A percentile compares a stretch with the other conserved stretches of the same genome.
Evolutionary conservation across 1,284 basidiomycete species (phyloP).

Genomic region (Apiotrichum sp.): DNA sequence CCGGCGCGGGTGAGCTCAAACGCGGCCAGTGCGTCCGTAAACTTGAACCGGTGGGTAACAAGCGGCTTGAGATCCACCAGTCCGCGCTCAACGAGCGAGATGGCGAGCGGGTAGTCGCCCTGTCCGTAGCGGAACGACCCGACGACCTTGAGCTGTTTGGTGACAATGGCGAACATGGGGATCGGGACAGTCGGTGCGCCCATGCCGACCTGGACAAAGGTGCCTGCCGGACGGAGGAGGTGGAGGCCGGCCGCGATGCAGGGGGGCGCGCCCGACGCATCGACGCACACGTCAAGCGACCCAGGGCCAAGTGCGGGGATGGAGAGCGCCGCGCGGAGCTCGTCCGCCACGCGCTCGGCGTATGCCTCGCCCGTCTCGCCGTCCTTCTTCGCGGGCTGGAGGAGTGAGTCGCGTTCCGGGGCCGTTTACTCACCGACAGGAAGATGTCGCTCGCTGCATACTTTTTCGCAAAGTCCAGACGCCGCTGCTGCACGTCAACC

Average conservation of each 20-base stretch:
- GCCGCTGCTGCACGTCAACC: conserved; percentile 70
- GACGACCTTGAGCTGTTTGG: conserved; percentile 42
- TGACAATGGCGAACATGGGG: conserved; percentile 41
- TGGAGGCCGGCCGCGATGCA: conserved; percentile 55
- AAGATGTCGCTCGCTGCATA: conserved; percentile 81
- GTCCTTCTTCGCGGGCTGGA: conserved; percentile 50
- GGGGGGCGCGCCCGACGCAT: conserved; percentile 57
- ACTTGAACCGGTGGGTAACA: conserved; percentile 56
- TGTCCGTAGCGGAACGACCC: conserved; percentile 48
- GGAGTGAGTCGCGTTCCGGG: conserved; percentile 6
- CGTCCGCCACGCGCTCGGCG: conserved; percentile 51
- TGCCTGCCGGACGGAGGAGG: conserved; percentile 60
- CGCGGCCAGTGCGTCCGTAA: conserved; percentile 51
- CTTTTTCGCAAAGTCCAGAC: conserved; percentile 79
- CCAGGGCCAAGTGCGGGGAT: conserved; percentile 48
- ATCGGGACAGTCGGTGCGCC: conserved; percentile 35
- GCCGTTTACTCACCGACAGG: conserved; percentile 49
- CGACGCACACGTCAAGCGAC: conserved; percentile 56
- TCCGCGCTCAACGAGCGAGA: conserved; percentile 52
- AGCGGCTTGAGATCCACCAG: conserved; percentile 53
- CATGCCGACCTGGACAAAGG: conserved; percentile 47
- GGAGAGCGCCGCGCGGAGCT: conserved; percentile 47
- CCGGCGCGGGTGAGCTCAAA: conserved; percentile 56
- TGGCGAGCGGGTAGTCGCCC: conserved; percentile 50
- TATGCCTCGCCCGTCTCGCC: conserved; percentile 65